These are phyloP conservation scores for Ilyonectria destructans DNA, from an alignment of 2,329 filamentous ascomycete species.

Conservation along the genomic window DNA sequence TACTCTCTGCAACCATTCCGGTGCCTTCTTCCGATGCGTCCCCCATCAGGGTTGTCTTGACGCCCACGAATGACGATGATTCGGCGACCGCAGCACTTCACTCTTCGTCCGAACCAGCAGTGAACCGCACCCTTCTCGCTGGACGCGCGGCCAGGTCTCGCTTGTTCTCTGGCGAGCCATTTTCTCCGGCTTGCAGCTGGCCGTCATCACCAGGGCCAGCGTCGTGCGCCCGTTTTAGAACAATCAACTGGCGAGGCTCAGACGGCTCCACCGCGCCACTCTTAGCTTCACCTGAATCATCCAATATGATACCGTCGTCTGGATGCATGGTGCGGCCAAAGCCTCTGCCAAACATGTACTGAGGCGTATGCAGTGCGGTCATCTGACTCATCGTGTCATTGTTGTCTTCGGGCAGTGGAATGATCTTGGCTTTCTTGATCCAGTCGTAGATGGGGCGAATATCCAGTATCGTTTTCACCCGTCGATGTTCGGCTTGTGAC, in stretches of 20 bases:
- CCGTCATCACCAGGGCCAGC: slow-evolving; percentile 33
- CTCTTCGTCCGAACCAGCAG: slow-evolving; percentile 41
- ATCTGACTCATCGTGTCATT: slow-evolving; percentile 64
- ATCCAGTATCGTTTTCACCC: slow-evolving; percentile 71
- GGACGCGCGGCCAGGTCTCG: slow-evolving; percentile 46
- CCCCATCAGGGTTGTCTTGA: not conserved
- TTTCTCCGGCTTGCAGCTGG: slow-evolving; percentile 26
- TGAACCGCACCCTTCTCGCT: slow-evolving; percentile 54
- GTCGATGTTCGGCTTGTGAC: slow-evolving; percentile 76
- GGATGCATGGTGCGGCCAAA: slow-evolving; percentile 61
- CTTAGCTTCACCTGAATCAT: slow-evolving; percentile 41
- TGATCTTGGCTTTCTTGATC: slow-evolving; percentile 69
- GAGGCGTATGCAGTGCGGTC: slow-evolving; percentile 61
- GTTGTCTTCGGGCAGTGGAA: slow-evolving; percentile 50
- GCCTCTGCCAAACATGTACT: slow-evolving; percentile 67
- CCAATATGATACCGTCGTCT: slow-evolving; percentile 63
- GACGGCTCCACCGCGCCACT: slow-evolving; percentile 21
- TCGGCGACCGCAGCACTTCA: slow-evolving; percentile 24
- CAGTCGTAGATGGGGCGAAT: slow-evolving; percentile 72
- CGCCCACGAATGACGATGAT: slow-evolving; percentile 10
- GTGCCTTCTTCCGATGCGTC: not conserved
- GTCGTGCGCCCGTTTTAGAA: slow-evolving; percentile 47
- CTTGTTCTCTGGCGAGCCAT: slow-evolving; percentile 31
- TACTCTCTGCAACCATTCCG: not conserved
- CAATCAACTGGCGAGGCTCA: slow-evolving; percentile 29